These are phyloP conservation scores for Kluyveromyces wickerhamii DNA, from an alignment of 805 yeast species.

Conservation along the genomic window DNA sequence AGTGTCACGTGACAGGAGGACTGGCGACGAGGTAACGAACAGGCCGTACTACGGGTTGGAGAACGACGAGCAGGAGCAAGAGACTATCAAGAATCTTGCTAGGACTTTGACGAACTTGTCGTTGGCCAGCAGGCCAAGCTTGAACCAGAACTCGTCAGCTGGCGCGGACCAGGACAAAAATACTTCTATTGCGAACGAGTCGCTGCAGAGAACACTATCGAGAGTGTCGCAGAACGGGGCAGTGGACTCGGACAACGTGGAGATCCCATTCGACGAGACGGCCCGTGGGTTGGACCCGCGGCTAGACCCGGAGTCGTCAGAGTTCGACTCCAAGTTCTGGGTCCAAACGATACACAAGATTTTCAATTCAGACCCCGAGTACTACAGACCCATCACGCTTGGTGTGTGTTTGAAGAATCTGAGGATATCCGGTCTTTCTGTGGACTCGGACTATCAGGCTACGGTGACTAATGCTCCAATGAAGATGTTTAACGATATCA, in stretches of 20 bases:
- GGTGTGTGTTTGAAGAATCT: conserved; percentile 54
- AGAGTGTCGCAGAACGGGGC: not conserved
- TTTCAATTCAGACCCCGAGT: conserved; percentile 47
- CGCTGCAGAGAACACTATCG: not conserved
- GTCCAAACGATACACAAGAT: conserved; percentile 49
- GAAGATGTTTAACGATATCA: conserved; percentile 15
- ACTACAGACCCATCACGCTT: conserved; percentile 47
- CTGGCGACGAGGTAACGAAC: not conserved
- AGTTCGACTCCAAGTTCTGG: conserved; percentile 56
- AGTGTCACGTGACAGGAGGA: too few species aligned
- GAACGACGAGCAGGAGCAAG: conserved; percentile 3
- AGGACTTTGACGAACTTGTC: conserved; percentile 4
- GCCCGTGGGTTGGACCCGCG: conserved; percentile 32
- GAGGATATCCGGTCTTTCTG: conserved; percentile 52
- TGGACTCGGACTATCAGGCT: conserved; percentile 58
- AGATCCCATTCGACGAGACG: conserved; percentile 1
- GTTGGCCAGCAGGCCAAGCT: conserved; percentile 2
- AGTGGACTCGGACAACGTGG: not conserved
- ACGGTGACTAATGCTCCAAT: conserved; percentile 42
- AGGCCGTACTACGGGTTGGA: conserved; percentile 6
- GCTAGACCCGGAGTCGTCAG: conserved; percentile 50
- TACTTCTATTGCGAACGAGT: not conserved
- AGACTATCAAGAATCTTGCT: conserved; percentile 2
- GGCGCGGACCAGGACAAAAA: not conserved
- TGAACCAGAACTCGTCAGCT: too few species aligned